These are phyloP conservation scores for Ceratobasidium sp. DNA, from an alignment of 1,284 basidiomycete species.

Conservation along the genomic window DNA sequence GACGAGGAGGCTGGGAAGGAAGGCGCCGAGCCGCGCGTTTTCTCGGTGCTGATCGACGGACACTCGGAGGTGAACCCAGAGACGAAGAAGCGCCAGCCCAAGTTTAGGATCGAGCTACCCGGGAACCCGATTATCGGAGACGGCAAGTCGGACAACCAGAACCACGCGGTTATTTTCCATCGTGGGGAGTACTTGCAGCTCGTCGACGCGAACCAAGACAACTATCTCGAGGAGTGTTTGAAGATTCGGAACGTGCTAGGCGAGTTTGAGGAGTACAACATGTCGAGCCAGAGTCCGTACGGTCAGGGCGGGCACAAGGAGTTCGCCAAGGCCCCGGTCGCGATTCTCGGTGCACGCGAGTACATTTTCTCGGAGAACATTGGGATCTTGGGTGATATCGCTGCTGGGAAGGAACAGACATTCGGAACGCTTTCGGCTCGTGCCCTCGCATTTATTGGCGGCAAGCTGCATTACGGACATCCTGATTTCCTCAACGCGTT, in stretches of 20 bases:
- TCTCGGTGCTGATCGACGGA: slow-evolving; percentile 97
- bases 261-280: slow-evolving; percentile 95
- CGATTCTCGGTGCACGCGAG: slow-evolving; percentile 98
- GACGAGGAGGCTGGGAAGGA: slow-evolving; percentile 96
- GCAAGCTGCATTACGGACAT: slow-evolving; percentile 98
- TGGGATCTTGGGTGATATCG: slow-evolving; percentile 97
- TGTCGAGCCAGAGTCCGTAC: slow-evolving; percentile 92
- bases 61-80: slow-evolving; percentile 96
- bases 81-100: slow-evolving; percentile 90
- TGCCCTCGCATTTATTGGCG: slow-evolving; percentile 96
- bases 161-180: slow-evolving; percentile 99
- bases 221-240: slow-evolving; percentile 99
- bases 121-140: slow-evolving; percentile 99
- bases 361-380: slow-evolving; percentile 99
- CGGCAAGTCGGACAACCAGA: slow-evolving; percentile 99
- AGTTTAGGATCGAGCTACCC: slow-evolving; percentile 98
- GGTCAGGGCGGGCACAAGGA: slow-evolving; percentile 89
- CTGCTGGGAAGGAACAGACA: slow-evolving; percentile 99
- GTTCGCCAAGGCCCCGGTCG: slow-evolving; percentile 90
- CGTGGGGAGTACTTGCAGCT: slow-evolving; percentile 99
- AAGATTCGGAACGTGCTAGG: slow-evolving; percentile 99
- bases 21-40: slow-evolving; percentile 94
- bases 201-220: slow-evolving; percentile 99
- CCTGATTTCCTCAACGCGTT: slow-evolving; percentile 99
- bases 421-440: slow-evolving; percentile 98